A percentile compares a stretch with the other conserved stretches of the same genome.
phyloP scores from a whole-genome alignment of 306 rosid genomes.

The Fagus sylvatica region DNA sequence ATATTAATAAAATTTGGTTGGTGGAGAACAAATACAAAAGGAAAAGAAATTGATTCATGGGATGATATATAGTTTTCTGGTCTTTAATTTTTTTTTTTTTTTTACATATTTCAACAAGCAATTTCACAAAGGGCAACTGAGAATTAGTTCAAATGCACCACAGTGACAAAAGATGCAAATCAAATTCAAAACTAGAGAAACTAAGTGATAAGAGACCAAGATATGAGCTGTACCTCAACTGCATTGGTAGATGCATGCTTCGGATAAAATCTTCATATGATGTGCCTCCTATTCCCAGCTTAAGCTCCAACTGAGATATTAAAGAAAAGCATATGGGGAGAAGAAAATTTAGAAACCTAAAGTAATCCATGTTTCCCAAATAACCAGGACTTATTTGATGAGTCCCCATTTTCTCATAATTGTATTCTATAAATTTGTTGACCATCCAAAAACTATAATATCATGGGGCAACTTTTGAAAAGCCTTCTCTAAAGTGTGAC shows the following conservation, averaged over 20 bases:
- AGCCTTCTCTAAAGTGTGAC: neutral
- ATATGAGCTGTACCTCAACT: constrained; percentile 72
- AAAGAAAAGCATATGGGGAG: constrained; percentile 3
- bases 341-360: constrained; percentile 18
- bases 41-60: neutral
- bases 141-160: no score
- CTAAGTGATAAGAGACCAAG: neutral
- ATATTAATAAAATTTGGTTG: neutral
- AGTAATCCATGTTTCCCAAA: constrained; percentile 3
- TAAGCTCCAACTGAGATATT: constrained; percentile 81
- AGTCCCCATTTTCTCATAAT: neutral
- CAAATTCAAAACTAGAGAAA: neutral
- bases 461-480: neutral
- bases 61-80: neutral
- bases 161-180: neutral
- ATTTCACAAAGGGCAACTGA: no score
- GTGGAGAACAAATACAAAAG: neutral
- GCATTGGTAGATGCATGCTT: constrained; percentile 86
- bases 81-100: neutral
- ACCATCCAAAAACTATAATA: neutral
- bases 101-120: neutral
- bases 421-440: neutral
- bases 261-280: constrained; percentile 84
- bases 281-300: constrained; percentile 94
- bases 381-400: neutral